These are phyloP conservation scores for Lodderomyces margitis DNA, from an alignment of 1,139 yeast genomes.

Conservation along the genomic window DNA sequence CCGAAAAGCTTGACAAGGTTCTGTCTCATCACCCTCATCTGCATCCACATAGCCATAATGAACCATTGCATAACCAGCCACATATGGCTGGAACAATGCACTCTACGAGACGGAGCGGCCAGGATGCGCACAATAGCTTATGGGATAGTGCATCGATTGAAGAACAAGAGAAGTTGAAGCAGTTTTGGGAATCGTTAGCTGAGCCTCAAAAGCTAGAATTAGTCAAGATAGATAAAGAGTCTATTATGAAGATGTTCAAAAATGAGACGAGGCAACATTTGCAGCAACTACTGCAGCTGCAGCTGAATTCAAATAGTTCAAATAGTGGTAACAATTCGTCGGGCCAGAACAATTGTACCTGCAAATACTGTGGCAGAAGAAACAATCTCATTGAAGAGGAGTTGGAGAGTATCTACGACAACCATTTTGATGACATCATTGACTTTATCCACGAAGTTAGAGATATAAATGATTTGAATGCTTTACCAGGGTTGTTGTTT, in stretches of 20 bases:
- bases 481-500: slow-evolving; percentile 39
- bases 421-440: slow-evolving; percentile 54
- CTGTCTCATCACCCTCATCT: slow-evolving; percentile 11
- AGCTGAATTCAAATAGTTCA: slow-evolving; percentile 11
- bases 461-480: slow-evolving; percentile 41
- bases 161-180: slow-evolving; percentile 55
- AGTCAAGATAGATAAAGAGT: slow-evolving; percentile 66
- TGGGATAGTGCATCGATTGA: slow-evolving; percentile 63
- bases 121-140: slow-evolving; percentile 28
- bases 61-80: slow-evolving; percentile 6
- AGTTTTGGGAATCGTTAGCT: slow-evolving; percentile 70
- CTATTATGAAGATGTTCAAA: slow-evolving; percentile 63
- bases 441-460: slow-evolving; percentile 40
- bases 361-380: slow-evolving; percentile 79
- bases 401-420: slow-evolving; percentile 54
- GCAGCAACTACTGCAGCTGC: slow-evolving; percentile 14
- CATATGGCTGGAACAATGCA: neutral
- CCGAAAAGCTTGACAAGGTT: neutral
- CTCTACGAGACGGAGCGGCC: slow-evolving; percentile 5
- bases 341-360: slow-evolving; percentile 48
- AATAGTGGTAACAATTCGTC: slow-evolving; percentile 3
- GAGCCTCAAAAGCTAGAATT: slow-evolving; percentile 61
- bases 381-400: slow-evolving; percentile 75
- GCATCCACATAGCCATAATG: slow-evolving; percentile 7
- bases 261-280: slow-evolving; percentile 23